Base-by-base conservation (phyloP, 371 early-diverging fungal species). In the Blakeslea trispora region DNA sequence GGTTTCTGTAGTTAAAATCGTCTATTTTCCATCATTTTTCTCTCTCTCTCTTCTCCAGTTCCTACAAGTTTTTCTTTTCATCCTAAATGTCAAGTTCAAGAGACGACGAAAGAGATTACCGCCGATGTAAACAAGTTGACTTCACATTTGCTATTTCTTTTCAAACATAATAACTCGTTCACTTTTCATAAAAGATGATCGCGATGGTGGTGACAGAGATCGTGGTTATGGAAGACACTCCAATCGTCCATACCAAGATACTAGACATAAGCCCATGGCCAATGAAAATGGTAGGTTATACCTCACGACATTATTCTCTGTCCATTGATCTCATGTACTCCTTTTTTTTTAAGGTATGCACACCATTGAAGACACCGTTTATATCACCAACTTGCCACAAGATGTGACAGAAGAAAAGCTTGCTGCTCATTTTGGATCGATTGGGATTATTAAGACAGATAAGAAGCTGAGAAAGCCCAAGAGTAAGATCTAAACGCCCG, bases 381-480 rank as follows among this genome's bases (percentile, higher is more conserved):
- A 88, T 59, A 82, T 89, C 55, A 81, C 77, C 31, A 83, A 83
- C 37, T 64, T 83, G 15, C 75, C 75, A 32, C 69, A 80, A 45
- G 77, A 75, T 15, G 70, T 75, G 18, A 81, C 87, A 6, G 90
- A 86, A 59, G 76, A 77, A n/a, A 79, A 79, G 34, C 68, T 89
- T 19, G 79, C 74, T 31, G 78, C 81, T 10, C 76, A 71, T 54
- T 89, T 89, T 68, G 81, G 82, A 11, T 75, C 82, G 19, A 85
- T 89, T 61, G 90, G 90, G n/a, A 74, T 84, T 22, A 82, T 89
- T 58, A 89, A 88, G 72, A 81, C 65, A 3, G 88, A 89, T 69
- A 84, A 82, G 57, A 82, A 82, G 57, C 70, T 81, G n/a, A 62
- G 65, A 54, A 62, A 72, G 32, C 82, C 85, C 9, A 89, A 84